These are phyloP conservation scores for Saprolegnia diclina DNA, from an alignment of 352 stramenopile species.

Conservation along the genomic window DNA sequence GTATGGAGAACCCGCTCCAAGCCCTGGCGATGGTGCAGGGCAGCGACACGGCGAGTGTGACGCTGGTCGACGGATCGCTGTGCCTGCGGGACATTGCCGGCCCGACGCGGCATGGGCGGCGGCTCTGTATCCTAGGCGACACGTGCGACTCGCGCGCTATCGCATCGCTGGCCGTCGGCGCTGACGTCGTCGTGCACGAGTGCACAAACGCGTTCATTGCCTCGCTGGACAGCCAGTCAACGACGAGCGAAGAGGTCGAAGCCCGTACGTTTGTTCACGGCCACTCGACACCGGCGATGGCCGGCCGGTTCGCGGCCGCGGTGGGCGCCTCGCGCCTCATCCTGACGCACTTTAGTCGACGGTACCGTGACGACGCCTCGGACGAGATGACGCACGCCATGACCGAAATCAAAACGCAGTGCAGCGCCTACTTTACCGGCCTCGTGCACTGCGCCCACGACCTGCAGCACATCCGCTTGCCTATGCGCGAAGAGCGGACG, in stretches of 20 bases:
- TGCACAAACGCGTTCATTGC: conserved; percentile 22
- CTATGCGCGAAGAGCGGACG: neutral
- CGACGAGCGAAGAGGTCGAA: conserved; percentile 13
- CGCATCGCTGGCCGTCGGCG: conserved; percentile 7
- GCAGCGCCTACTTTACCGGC: neutral
- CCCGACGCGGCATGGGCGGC: neutral
- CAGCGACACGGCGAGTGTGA: neutral
- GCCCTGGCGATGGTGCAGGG: neutral
- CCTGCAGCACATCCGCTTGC: neutral
- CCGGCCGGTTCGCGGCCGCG: conserved; percentile 1
- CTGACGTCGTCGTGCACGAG: conserved; percentile 20
- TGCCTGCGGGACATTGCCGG: neutral
- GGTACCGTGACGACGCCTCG: conserved; percentile 18
- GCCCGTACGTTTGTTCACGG: conserved; percentile 15
- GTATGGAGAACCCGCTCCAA: conserved; percentile 8
- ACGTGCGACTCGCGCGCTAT: conserved; percentile 20
- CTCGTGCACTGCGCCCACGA: conserved; percentile 18
- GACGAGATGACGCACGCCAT: conserved; percentile 15
- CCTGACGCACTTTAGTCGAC: conserved; percentile 19
- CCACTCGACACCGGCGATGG: conserved; percentile 13
- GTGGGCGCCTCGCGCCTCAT: neutral
- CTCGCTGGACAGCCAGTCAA: neutral
- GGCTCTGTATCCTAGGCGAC: conserved; percentile 8
- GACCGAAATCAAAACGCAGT: neutral
- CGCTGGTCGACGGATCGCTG: conserved; percentile 1